A percentile compares a stretch with the other conserved stretches of the same genome.
These are phyloP conservation scores for Geosmithia putterillii DNA, from an alignment of 2,329 filamentous ascomycete species.

Conservation along the genomic window DNA sequence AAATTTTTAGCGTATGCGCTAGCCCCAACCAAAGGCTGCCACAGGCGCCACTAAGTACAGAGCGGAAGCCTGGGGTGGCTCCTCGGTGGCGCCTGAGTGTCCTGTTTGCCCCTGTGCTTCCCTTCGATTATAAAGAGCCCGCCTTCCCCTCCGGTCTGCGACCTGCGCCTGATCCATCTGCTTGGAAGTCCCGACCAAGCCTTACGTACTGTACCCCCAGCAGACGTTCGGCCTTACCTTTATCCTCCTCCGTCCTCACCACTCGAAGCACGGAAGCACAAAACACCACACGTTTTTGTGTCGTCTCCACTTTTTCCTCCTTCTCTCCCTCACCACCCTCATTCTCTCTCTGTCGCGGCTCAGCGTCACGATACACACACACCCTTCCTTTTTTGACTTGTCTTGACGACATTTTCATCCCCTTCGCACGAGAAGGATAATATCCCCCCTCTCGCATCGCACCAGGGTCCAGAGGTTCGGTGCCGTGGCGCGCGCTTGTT, in stretches of 20 bases:
- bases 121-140: slow-evolving; percentile 44
- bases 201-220: slow-evolving; percentile 30
- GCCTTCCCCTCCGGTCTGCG: slow-evolving; percentile 32
- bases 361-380: no score
- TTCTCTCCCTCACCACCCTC: not conserved
- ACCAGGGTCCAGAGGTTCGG: not conserved
- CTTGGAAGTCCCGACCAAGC: slow-evolving; percentile 45
- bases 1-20: slow-evolving; percentile 18
- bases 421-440: not conserved
- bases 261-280: not conserved
- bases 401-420: not conserved
- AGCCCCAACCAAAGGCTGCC: slow-evolving; percentile 24
- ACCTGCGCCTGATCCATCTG: slow-evolving; percentile 29
- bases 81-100: no score
- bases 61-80: slow-evolving; percentile 30
- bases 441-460: not conserved
- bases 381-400: not conserved
- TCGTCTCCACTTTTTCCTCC: slow-evolving; percentile 7
- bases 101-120: slow-evolving; percentile 19
- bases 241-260: slow-evolving; percentile 10
- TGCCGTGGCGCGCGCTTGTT: not conserved
- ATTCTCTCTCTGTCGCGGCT: no score
- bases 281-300: slow-evolving; percentile 4
- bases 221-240: slow-evolving; percentile 29
- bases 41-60: slow-evolving; percentile 29